Evolutionary conservation across 108 stramenopile genomes (phyloP).

Genomic region (Aurantiochytrium sp.): DNA sequence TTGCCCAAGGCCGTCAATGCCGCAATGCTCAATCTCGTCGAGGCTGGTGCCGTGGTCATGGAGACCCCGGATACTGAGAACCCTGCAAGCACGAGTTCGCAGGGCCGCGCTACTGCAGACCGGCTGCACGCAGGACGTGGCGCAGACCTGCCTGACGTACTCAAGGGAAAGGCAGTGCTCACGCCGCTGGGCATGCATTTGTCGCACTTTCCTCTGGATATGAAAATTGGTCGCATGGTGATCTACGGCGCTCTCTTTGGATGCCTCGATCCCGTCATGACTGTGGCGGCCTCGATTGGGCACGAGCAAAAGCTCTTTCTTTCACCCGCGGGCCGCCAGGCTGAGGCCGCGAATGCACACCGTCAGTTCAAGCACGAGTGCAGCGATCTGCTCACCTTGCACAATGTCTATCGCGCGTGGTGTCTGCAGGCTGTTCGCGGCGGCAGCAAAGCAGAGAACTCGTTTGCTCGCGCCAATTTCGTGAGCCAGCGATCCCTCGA

Average conservation of each 20-base stretch:
- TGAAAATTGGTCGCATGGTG: constrained; percentile 73
- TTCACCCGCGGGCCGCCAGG: constrained; percentile 50
- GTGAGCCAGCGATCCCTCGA: constrained; percentile 28
- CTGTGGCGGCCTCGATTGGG: constrained; percentile 62
- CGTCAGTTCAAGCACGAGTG: constrained; percentile 35
- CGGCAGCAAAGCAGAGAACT: constrained; percentile 34
- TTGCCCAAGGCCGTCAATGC: not conserved
- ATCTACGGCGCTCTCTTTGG: constrained; percentile 72
- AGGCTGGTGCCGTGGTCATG: not conserved
- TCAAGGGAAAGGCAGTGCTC: constrained; percentile 39
- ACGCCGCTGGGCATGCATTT: constrained; percentile 85
- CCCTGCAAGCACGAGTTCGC: too few relatives aligned
- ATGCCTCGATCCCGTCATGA: constrained; percentile 70
- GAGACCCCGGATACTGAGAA: not conserved
- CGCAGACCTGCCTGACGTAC: constrained; percentile 54
- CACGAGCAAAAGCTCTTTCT: constrained; percentile 70
- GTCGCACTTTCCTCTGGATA: constrained; percentile 70
- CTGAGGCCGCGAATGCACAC: constrained; percentile 66
- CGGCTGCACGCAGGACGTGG: constrained; percentile 47
- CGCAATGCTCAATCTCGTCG: constrained; percentile 56
- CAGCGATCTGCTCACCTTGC: constrained; percentile 75
- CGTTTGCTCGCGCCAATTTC: constrained; percentile 36
- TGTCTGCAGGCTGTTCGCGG: not conserved
- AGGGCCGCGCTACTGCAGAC: too few relatives aligned
- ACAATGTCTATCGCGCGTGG: constrained; percentile 73